Base-by-base conservation (phyloP, 2,329 filamentous ascomycete genomes). In the Hymenoscyphus occultus region DNA sequence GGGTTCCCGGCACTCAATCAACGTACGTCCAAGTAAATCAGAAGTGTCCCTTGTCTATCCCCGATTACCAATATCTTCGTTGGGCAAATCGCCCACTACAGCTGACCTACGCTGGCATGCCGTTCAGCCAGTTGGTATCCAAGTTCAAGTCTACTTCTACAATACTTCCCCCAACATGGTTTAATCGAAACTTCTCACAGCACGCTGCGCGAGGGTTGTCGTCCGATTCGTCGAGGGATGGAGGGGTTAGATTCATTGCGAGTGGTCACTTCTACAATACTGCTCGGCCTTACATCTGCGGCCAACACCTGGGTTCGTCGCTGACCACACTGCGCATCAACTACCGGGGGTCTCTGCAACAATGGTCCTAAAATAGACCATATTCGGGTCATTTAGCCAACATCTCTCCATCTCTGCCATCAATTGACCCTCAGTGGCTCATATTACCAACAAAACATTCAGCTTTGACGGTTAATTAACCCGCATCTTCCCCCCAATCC, bases 351-450 rank as follows among this genome's bases (percentile, higher is more conserved):
- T 54, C 19, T 59, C 54, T 39, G 39, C 57, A 31, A 63, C n/a
- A 70, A 65, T 63, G 66, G 58, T 62, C 68, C 69, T 59, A 67
- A 71, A 71, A 71, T 71, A 71, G 69, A 63, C 69, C 66, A 31
- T 61, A 67, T 71, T 58, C 59, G 56, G 69, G 64, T 67, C 69
- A 67, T 64, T 70, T 70, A 68, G 69, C 35, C 59, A 56, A 39
- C 54, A 59, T 61, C 57, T 65, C 59, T 10, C 42, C 42, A 28
- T 59, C 35, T 42, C 31, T 56, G 58, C 57, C 60, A 56, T 60
- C 56, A 68, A 68, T 67, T 67, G 62, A 42, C 61, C 66, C 56
- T 62, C 54, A 61, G 64, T 39, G 61, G 65, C 59, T 56, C 59
- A 59, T 65, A 66, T 68, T 68, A 66, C 64, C 28, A 57, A 60